These are phyloP conservation scores for Ophiostoma perfectum DNA, from an alignment of 2,329 filamentous ascomycete genomes.

Conservation along the genomic window DNA sequence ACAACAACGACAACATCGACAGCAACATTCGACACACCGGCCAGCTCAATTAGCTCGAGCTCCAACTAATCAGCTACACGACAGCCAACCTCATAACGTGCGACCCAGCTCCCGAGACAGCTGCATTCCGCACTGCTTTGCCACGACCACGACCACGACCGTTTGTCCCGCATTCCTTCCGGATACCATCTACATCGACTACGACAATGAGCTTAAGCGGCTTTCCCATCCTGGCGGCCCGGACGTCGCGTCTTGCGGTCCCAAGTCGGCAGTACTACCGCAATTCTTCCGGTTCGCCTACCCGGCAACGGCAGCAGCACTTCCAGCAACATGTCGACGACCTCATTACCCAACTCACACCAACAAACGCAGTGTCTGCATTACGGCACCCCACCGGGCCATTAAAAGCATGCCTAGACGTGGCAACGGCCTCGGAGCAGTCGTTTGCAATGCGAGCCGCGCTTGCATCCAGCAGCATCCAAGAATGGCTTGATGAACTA, in stretches of 20 bases:
- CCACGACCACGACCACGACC: not conserved
- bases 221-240: slow-evolving; percentile 33
- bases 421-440: slow-evolving; percentile 59
- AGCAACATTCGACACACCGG: not conserved
- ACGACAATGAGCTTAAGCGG: slow-evolving; percentile 32
- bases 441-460: slow-evolving; percentile 67
- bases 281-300: slow-evolving; percentile 41
- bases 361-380: slow-evolving; percentile 55
- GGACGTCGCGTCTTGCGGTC: slow-evolving; percentile 36
- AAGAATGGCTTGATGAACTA: slow-evolving; percentile 71
- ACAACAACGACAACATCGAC: not conserved
- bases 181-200: not conserved
- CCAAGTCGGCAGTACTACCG: slow-evolving; percentile 38
- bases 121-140: not conserved
- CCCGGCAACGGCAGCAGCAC: slow-evolving; percentile 35
- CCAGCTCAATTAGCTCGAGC: not conserved
- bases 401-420: slow-evolving; percentile 55
- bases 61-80: not conserved
- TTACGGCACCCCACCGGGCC: slow-evolving; percentile 50
- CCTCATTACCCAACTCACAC: slow-evolving; percentile 56
- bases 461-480: slow-evolving; percentile 62
- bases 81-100: not conserved
- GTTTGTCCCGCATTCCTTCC: slow-evolving; percentile 1
- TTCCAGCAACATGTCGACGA: slow-evolving; percentile 42
- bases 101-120: not conserved